phyloP scores from a whole-genome alignment of 345 rosid species.

The Gossypioides kirkii region DNA sequence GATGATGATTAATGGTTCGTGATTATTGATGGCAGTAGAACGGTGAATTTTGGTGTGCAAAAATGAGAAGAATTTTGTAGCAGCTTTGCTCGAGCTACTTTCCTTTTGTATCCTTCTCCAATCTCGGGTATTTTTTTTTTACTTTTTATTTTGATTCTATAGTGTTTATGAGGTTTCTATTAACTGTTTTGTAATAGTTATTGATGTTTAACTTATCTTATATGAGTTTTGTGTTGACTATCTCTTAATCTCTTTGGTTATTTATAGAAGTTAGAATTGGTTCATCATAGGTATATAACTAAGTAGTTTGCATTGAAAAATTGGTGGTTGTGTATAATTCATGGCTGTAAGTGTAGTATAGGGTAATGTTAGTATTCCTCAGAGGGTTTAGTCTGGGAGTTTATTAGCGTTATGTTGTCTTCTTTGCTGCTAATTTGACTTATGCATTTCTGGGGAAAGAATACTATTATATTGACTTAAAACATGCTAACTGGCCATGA shows the following conservation, averaged over 20 bases:
- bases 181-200: background rate
- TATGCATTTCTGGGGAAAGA: background rate
- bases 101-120: slow-evolving; percentile 33
- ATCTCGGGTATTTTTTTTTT: slow-evolving; percentile 25
- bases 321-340: background rate
- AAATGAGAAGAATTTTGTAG: slow-evolving; percentile 30
- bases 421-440: background rate
- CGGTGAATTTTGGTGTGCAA: slow-evolving; percentile 28
- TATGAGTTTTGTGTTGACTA: background rate
- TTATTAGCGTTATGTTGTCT: background rate
- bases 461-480: background rate
- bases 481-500: background rate
- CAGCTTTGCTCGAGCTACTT: slow-evolving; percentile 47
- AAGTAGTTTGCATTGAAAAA: background rate
- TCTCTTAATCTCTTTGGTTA: background rate
- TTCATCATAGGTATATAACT: background rate
- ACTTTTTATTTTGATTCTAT: background rate
- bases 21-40: slow-evolving; percentile 39
- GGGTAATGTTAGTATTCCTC: background rate
- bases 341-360: background rate
- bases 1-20: slow-evolving; percentile 16
- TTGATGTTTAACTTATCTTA: background rate
- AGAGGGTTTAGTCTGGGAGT: background rate
- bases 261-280: background rate
- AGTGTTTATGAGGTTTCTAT: background rate